Percentiles rank a stretch among this genome's conserved stretches.
Evolutionary conservation across 345 rosid genomes (phyloP).

Genomic region (Moricandia arvensis): DNA sequence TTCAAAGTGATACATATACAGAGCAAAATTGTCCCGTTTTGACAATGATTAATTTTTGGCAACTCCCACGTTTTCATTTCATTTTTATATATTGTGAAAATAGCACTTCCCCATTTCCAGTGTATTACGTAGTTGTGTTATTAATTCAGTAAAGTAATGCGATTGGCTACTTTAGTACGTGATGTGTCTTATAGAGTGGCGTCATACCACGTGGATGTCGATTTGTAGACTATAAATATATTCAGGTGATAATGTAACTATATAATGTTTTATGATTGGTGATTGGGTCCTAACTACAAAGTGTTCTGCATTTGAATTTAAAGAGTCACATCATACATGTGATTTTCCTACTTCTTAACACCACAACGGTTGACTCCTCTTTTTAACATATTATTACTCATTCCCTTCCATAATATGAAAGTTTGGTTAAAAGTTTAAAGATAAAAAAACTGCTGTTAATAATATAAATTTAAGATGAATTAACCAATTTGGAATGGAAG

Average conservation of each 20-base stretch:
- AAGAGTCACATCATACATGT: conserved; percentile 14
- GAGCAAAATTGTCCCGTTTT: background rate
- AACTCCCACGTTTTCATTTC: conserved; percentile 16
- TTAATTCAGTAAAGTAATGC: background rate
- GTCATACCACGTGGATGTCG: conserved; percentile 6
- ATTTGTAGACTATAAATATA: background rate
- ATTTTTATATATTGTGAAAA: background rate
- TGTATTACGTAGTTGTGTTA: conserved; percentile 1
- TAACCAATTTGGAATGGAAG: too few relatives aligned
- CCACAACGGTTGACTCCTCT: background rate
- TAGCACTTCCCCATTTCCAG: conserved; percentile 1
- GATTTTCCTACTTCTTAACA: background rate
- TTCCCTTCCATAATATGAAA: background rate
- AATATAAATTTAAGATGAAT: too few relatives aligned
- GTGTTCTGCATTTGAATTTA: conserved; percentile 1
- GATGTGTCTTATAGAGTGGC: background rate
- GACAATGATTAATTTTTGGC: background rate
- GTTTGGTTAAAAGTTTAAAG: background rate
- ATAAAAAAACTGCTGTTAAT: background rate
- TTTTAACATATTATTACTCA: too few relatives aligned
- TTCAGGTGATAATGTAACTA: conserved; percentile 10
- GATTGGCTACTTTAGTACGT: background rate
- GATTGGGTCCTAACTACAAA: background rate
- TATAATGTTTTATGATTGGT: background rate
- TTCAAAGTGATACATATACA: background rate